Percentiles rank a stretch among this genome's conserved stretches.
Conservation (phyloP, 2,329 filamentous ascomycete genomes). For the Cercospora zeina region DNA sequence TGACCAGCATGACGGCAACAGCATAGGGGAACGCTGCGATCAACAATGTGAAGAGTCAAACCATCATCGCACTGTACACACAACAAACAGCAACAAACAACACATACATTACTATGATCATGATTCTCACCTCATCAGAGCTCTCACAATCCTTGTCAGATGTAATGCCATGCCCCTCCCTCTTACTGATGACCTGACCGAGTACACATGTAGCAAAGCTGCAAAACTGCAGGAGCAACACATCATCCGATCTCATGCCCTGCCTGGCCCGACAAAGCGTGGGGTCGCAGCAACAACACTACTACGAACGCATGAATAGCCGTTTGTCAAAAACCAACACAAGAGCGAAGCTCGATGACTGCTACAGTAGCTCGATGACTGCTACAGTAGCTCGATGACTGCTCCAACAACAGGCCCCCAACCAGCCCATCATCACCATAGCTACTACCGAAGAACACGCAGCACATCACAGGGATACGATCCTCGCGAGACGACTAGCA, state of each 20-base stretch:
- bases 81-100: not conserved
- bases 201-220: too few species aligned
- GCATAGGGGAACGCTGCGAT: not conserved
- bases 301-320: too few species aligned
- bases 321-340: not conserved
- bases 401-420: not conserved
- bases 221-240: not conserved
- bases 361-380: too few species aligned
- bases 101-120: not conserved
- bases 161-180: not conserved
- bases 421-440: constrained; percentile 6
- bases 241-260: constrained; percentile 3
- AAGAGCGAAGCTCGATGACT: not conserved
- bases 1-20: not conserved
- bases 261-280: not conserved
- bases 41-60: not conserved
- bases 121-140: not conserved
- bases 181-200: not conserved
- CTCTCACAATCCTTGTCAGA: not conserved
- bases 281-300: not conserved
- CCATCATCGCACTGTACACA: too few species aligned
- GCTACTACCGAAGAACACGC: constrained; percentile 16
- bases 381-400: not conserved
- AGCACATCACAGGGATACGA: constrained; percentile 3
- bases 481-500: not conserved